phyloP scores from a whole-genome alignment of 805 yeast genomes.

The Tanozyma kutaoensis region DNA sequence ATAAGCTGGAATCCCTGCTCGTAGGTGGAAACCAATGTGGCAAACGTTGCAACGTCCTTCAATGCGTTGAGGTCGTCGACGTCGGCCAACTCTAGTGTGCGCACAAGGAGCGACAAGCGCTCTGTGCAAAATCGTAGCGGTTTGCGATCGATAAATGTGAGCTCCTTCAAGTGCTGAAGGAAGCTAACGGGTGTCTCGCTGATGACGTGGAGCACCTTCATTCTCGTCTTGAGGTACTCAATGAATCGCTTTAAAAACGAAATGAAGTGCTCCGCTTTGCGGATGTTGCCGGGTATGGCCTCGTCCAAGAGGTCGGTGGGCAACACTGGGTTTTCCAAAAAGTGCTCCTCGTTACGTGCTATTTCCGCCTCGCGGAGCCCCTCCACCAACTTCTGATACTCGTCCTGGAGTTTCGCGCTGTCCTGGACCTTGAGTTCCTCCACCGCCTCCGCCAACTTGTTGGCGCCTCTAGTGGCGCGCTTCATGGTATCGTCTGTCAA shows the following conservation, averaged over 20 bases:
- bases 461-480: slow-evolving; percentile 80
- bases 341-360: slow-evolving; percentile 43
- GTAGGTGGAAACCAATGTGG: slow-evolving; percentile 89
- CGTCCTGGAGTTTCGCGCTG: slow-evolving; percentile 73
- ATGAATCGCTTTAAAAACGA: slow-evolving; percentile 86
- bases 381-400: slow-evolving; percentile 80
- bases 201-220: slow-evolving; percentile 94
- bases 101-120: slow-evolving; percentile 71
- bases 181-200: slow-evolving; percentile 96
- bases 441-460: slow-evolving; percentile 64
- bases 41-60: slow-evolving; percentile 94
- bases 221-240: slow-evolving; percentile 89
- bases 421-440: slow-evolving; percentile 76
- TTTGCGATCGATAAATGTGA: slow-evolving; percentile 85
- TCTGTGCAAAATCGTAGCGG: slow-evolving; percentile 91
- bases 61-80: slow-evolving; percentile 88
- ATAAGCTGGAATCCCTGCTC: slow-evolving; percentile 87
- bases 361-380: slow-evolving; percentile 80
- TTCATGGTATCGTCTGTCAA: slow-evolving; percentile 82
- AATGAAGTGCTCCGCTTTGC: slow-evolving; percentile 94
- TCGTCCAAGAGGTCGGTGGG: slow-evolving; percentile 79
- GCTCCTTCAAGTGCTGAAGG: slow-evolving; percentile 80
- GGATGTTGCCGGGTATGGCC: slow-evolving; percentile 93
- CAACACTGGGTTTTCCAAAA: slow-evolving; percentile 79
- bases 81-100: slow-evolving; percentile 78